phyloP scores from a whole-genome alignment of 768 basidiomycete genomes.

The Tricholoma matsutake region DNA sequence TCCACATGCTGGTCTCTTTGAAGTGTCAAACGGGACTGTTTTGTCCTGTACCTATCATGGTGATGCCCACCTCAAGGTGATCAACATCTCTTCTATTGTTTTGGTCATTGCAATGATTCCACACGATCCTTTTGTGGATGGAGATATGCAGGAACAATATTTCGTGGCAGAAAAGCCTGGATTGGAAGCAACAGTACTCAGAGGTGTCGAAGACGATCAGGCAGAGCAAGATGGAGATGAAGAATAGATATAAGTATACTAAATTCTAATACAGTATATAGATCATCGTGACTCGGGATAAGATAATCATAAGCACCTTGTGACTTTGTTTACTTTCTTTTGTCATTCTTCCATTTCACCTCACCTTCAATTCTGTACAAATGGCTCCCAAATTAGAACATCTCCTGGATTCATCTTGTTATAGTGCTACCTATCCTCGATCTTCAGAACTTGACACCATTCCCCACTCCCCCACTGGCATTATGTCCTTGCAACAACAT shows the following conservation, averaged over 20 bases:
- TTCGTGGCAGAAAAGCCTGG: not conserved
- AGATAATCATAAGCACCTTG: not conserved
- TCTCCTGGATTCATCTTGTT: no score
- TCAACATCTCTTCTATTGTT: constrained; percentile 5
- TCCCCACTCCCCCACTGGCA: not conserved
- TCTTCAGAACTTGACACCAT: no score
- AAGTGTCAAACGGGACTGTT: no score
- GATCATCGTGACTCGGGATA: not conserved
- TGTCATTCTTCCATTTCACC: not conserved
- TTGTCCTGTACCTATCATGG: no score
- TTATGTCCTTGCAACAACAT: not conserved
- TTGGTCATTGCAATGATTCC: constrained; percentile 8
- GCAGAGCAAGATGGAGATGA: not conserved
- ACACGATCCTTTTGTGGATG: not conserved
- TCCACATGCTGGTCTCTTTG: no score
- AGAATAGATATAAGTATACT: not conserved
- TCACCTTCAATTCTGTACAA: not conserved
- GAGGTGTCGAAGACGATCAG: not conserved
- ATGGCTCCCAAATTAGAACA: no score
- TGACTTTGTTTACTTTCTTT: not conserved
- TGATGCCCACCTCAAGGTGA: not conserved
- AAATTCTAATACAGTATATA: no score
- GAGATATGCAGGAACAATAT: not conserved
- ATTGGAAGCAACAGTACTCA: no score
- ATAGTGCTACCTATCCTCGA: no score